Conservation (phyloP, 73 alveolate species). For the Paramecium tetraurelia region DNA sequence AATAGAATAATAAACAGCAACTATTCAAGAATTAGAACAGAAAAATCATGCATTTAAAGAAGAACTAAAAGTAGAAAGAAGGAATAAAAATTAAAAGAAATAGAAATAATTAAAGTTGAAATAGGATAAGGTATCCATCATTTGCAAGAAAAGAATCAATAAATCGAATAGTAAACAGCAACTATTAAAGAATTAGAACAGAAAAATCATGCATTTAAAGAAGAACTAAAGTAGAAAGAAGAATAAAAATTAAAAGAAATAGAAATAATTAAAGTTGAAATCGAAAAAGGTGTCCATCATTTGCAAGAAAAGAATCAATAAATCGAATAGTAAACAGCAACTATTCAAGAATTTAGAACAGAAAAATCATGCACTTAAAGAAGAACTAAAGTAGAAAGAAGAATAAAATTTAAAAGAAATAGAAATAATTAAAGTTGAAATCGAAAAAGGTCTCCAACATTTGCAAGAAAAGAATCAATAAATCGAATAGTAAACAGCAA, state of each 20-base stretch:
- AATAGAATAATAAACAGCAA: not conserved
- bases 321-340: not conserved
- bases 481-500: not conserved
- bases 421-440: not conserved
- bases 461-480: not conserved
- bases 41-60: not conserved
- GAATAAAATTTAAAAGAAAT: not conserved
- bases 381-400: not conserved
- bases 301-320: not conserved
- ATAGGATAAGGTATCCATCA: not conserved
- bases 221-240: not conserved
- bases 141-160: not conserved
- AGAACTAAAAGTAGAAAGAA: not conserved
- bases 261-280: not conserved
- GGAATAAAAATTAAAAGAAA: not conserved
- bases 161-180: not conserved
- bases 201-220: not conserved
- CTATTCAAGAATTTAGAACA: not conserved
- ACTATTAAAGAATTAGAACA: not conserved
- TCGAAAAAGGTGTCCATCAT: not conserved
- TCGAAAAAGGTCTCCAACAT: not conserved
- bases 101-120: not conserved
- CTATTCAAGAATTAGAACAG: not conserved
- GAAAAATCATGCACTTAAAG: not conserved
- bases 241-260: not conserved